These are phyloP conservation scores for Wickerhamiella cacticola DNA, from an alignment of 805 yeast genomes.

Conservation along the genomic window DNA sequence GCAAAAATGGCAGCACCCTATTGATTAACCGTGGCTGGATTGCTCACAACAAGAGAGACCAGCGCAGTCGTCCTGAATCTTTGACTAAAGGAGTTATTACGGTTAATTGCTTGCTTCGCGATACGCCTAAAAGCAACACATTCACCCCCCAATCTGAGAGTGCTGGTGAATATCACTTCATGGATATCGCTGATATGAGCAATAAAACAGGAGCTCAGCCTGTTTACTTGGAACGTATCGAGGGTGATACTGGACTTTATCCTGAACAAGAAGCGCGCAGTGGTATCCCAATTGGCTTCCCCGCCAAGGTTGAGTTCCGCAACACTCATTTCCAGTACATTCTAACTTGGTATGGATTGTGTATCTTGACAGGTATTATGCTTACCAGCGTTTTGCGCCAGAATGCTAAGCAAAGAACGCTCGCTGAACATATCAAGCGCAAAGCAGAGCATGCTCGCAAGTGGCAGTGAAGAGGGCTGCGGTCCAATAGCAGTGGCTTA, in stretches of 20 bases:
- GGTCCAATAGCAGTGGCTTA: too few species aligned
- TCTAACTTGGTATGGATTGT: slow-evolving; percentile 89
- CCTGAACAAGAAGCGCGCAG: slow-evolving; percentile 50
- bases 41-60: slow-evolving; percentile 42
- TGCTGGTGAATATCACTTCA: slow-evolving; percentile 59
- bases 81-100: slow-evolving; percentile 62
- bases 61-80: slow-evolving; percentile 52
- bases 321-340: slow-evolving; percentile 88
- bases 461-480: slow-evolving; percentile 21
- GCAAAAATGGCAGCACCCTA: slow-evolving; percentile 67
- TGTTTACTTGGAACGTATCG: slow-evolving; percentile 61
- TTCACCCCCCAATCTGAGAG: slow-evolving; percentile 62
- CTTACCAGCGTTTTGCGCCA: slow-evolving; percentile 43
- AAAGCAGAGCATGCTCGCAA: slow-evolving; percentile 25
- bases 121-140: slow-evolving; percentile 49
- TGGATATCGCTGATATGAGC: slow-evolving; percentile 77
- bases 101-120: slow-evolving; percentile 61
- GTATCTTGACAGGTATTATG: slow-evolving; percentile 58
- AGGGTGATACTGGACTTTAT: slow-evolving; percentile 35
- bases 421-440: slow-evolving; percentile 16
- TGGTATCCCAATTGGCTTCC: slow-evolving; percentile 84
- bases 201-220: slow-evolving; percentile 53
- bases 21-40: slow-evolving; percentile 91
- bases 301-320: slow-evolving; percentile 66
- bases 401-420: slow-evolving; percentile 18